Evolutionary conservation across 441 rosid species (phyloP).

Genomic region (Aleurites moluccanus): DNA sequence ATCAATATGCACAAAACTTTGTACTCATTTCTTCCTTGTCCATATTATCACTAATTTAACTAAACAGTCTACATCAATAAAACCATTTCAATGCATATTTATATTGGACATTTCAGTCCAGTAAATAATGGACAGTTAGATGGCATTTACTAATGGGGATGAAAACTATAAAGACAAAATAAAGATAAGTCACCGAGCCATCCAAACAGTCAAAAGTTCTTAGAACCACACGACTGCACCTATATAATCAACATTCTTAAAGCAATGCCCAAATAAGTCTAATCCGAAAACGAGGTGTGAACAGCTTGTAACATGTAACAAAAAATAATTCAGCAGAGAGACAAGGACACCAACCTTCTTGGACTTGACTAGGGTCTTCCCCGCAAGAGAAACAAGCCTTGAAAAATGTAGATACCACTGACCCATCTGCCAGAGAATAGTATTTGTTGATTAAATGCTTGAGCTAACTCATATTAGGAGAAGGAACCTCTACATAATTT

Average conservation of each 20-base stretch:
- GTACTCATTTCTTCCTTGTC: not conserved
- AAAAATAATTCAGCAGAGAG: conserved; percentile 4
- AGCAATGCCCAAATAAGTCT: not conserved
- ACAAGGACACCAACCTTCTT: conserved; percentile 56
- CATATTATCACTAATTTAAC: not conserved
- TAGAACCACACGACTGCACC: conserved; percentile 3
- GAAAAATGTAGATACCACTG: conserved; percentile 50
- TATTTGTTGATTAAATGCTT: conserved; percentile 14
- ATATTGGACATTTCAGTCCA: not conserved
- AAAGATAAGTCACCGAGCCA: conserved; percentile 5
- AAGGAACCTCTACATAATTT: conserved; percentile 12
- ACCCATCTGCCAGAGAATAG: conserved; percentile 47
- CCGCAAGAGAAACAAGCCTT: conserved; percentile 94
- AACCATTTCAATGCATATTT: not conserved
- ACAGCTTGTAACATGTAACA: not conserved
- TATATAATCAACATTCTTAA: not conserved
- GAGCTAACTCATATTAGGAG: conserved; percentile 6
- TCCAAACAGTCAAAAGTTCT: not conserved
- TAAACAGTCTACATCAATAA: not conserved
- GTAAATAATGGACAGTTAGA: not conserved
- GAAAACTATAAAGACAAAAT: not conserved
- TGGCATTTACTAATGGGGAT: not conserved
- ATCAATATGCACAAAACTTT: not conserved
- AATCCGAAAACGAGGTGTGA: not conserved
- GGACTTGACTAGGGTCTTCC: conserved; percentile 63